Evolutionary conservation across 2,329 filamentous ascomycete genomes (phyloP), one percentile per base, ranked within the genome.

Genomic region (Pezicula carpinea): DNA sequence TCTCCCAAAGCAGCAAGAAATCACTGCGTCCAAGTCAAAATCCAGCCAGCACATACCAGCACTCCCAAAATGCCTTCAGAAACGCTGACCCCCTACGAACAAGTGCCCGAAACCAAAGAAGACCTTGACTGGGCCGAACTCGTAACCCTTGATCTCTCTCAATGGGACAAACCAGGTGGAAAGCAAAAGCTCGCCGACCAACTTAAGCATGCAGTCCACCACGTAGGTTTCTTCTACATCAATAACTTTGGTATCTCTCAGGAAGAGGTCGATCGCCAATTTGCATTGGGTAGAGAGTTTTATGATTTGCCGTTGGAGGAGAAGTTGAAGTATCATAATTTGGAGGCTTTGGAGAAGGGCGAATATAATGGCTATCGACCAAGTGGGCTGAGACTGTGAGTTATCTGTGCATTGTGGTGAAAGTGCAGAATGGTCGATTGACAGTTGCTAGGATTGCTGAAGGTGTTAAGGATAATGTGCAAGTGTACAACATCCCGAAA

Each of bases 401-500:
- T 29, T 29, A 4, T 29, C 13, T 29, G 5, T 23, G 22, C 26
- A 10, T 13, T 29, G 3, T 29, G 26, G 8, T 10, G 13, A 10
- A 29, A 3, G 3, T 29, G 26, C 3, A 3, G 5, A 8, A 29
- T 5, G 8, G 26, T 10, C 8, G 13, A 11, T 10, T 29, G 13
- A 29, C 26, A 4, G 8, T 10, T 2, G 8, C 10, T 11, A 29
- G 26, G 6, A 29, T 29, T 29, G 26, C 26, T 11, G 5, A 29
- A 11, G 26, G 26, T 29, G 26, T 29, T 29, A 29, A 8, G 26
- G 33, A 35, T 17, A 80, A 79, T 50, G 69, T 76, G 26, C 72
- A 81, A 53, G 72, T 80, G 1, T 80, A 76, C 66, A 80, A 80
- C 56, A 72, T 80, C 5, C 74, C 75, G 41, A 80, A 80, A 50